Base-by-base conservation (phyloP, 495 filamentous ascomycete genomes). In the Rusavskia elegans region DNA sequence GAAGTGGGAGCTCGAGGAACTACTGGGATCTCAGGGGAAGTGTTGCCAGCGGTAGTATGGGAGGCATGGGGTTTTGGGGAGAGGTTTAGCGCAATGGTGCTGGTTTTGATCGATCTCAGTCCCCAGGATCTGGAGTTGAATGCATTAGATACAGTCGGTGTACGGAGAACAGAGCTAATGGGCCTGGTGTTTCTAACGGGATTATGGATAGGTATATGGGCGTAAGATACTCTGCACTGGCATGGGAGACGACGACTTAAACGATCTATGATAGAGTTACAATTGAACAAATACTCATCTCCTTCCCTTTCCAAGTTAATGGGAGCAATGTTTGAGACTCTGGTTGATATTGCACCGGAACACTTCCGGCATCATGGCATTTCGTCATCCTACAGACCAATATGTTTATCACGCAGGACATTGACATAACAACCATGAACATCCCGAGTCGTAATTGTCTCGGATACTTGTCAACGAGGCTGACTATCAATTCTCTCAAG, bases 1-100 rank as follows among this genome's bases (percentile, higher is more conserved):
- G 71, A 32, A 64, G 65, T 49, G 54, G 55, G 37, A 54, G 67
- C 42, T 57, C 55, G 16, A 46, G 83, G 53, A 80, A 85, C 71
- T 95, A 87, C 64, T 94, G 89, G 89, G 88, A 93, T 63, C 77
- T 90, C 48, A 85, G 78, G 20, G 83, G 77, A 4, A 85, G 81
- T 57, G 73, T 78, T 32, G 69, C 70, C 30, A 70, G 67, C 19
- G 48, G 55, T 29, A 54, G 53, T 48, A 75, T 77, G 41, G 81
- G 80, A 7, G 74, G 70, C 25, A 75, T 87, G 65, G 82, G 85
- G 20, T 77, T 76, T 48, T 88, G 84, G 80, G 85, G 84, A 17
- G 85, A 88, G 66, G 76, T 79, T 2, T 86, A 44, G n/a, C 2
- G n/a, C 16, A 20, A 13, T 35, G 9, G 32, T 35, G 8, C 32